Evolutionary conservation across 2,329 filamentous ascomycete genomes (phyloP).

Genomic region (Celoporthe dispersa): DNA sequence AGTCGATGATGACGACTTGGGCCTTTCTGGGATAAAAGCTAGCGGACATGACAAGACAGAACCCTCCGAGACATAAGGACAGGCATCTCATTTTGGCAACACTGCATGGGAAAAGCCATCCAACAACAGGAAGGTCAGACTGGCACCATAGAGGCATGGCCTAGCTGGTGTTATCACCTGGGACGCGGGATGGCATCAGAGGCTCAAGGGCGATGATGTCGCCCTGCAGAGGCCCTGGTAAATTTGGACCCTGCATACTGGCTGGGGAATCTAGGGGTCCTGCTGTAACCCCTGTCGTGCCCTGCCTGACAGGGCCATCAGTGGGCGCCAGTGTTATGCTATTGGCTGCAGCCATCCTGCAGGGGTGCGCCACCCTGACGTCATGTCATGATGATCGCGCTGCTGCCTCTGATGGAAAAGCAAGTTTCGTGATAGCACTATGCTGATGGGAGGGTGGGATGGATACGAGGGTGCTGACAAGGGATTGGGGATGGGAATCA

Average conservation of each 20-base stretch:
- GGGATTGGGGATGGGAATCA: constrained; percentile 7
- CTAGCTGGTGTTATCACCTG: constrained; percentile 20
- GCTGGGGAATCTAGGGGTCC: constrained; percentile 28
- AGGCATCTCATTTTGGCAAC: neutral
- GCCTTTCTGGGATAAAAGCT: neutral
- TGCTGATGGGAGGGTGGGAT: neutral
- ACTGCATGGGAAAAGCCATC: neutral
- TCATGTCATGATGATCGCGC: constrained; percentile 29
- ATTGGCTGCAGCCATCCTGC: constrained; percentile 31
- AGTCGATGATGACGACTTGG: neutral
- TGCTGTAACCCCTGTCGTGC: constrained; percentile 11
- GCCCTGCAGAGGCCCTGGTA: constrained; percentile 19
- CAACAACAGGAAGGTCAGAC: neutral
- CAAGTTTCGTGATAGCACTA: constrained; percentile 23
- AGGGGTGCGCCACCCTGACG: constrained; percentile 30
- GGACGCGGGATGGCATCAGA: constrained; percentile 18
- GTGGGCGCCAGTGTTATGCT: constrained; percentile 25
- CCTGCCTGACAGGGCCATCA: constrained; percentile 7
- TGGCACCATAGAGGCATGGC: constrained; percentile 1
- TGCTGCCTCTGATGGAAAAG: constrained; percentile 17
- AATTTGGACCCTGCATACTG: constrained; percentile 33
- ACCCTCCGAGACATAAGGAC: neutral
- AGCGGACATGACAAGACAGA: neutral
- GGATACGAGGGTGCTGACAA: neutral
- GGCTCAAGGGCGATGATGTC: constrained; percentile 26